Evolutionary conservation across 306 rosid genomes (phyloP), one percentile per base, ranked within the genome.

Genomic region (Mucuna pruriens): DNA sequence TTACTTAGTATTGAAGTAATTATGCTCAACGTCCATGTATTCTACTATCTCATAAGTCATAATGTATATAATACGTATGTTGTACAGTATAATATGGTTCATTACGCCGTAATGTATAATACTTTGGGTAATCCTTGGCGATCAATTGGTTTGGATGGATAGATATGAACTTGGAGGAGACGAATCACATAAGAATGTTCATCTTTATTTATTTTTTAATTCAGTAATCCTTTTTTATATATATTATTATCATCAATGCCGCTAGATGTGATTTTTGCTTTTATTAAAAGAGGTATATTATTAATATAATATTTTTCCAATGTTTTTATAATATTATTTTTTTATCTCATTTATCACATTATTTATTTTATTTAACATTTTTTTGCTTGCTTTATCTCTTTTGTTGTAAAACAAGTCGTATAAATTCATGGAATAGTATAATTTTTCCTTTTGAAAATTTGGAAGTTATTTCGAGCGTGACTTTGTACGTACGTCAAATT

Each of bases 381-480:
- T 49, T 6, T 11, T 1, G n/a, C 7, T 20, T 19, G 15, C 12
- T 11, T 23, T 12, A 10, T 12, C 6, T 9, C 16, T 23, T 20
- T 10, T 22, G 63, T 9, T 23, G 19, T 60, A 60, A 60, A 60
- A 5, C 19, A 60, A 4, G n/a, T 25, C 2, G 17, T 10, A 13
- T 60, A 60, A 11, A 26, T 61, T 15, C 11, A 61, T 61, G 42
- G 22, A 61, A 61, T 15, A 31, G 44, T 15, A 62, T 3, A 3
- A 3, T 6, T 15, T 33, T 31, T 33, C 1, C 0, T 40, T 67
- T 67, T 67, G 33, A 67, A 67, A 67, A 4, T 67, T 20, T 0
- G 34, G 62, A 51, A 78, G 64, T 74, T 80, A 80, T 36, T 55
- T 80, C 15, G 46, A 65, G 49, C 82, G 52, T 79, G 85, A 80